Conservation (phyloP, 164 flowering plant genomes). For the Houttuynia cordata region DNA sequence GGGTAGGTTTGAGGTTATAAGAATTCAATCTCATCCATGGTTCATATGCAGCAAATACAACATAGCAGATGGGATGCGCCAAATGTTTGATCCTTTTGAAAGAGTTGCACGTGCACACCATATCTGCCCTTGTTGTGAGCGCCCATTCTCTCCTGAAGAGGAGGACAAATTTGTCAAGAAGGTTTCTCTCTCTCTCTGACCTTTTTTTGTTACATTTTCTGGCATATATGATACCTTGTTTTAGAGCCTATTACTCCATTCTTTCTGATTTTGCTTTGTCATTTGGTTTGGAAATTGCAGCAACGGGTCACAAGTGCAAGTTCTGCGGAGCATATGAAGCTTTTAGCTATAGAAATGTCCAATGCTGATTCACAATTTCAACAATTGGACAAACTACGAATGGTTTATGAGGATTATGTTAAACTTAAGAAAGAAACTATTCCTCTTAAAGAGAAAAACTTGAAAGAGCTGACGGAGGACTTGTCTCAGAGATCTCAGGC, state of each 20-base stretch:
- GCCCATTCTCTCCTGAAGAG: constrained; percentile 80
- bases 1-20: neutral
- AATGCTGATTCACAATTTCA: constrained; percentile 67
- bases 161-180: constrained; percentile 90
- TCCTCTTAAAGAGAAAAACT: constrained; percentile 54
- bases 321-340: constrained; percentile 76
- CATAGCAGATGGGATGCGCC: constrained; percentile 83
- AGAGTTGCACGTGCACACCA: constrained; percentile 89
- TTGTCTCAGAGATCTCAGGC: constrained; percentile 68
- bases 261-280: neutral
- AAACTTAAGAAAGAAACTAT: constrained; percentile 67
- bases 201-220: neutral
- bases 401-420: constrained; percentile 66
- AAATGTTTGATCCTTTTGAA: constrained; percentile 94
- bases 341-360: constrained; percentile 52
- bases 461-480: constrained; percentile 49
- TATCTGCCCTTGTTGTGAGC: constrained; percentile 94
- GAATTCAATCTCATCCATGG: neutral
- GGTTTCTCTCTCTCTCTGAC: constrained; percentile 26
- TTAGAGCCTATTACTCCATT: neutral
- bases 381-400: constrained; percentile 84
- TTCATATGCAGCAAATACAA: constrained; percentile 57
- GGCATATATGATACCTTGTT: neutral
- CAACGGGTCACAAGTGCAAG: constrained; percentile 77
- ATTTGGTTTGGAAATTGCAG: constrained; percentile 27